phyloP scores from a whole-genome alignment of 148 eudicot species.

The Rhododendron ferrugineum region DNA sequence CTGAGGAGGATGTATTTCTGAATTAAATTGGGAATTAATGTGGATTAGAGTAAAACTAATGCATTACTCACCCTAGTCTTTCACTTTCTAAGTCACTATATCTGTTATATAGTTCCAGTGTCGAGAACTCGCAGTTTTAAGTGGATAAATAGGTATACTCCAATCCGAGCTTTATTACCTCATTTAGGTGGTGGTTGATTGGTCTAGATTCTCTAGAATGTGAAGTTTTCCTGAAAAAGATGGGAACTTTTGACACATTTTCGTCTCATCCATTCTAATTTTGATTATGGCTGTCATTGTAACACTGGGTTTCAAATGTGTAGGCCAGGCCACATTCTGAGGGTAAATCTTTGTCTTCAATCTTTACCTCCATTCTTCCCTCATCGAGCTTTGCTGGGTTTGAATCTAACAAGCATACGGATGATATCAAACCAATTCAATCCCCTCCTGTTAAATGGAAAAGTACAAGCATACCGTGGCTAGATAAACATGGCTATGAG shows the following conservation, averaged over 20 bases:
- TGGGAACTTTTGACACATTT: not conserved
- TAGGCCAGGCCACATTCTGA: constrained; percentile 54
- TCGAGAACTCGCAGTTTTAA: not conserved
- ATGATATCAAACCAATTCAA: constrained; percentile 35
- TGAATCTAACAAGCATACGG: constrained; percentile 21
- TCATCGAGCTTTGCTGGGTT: constrained; percentile 28
- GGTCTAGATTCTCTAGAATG: not conserved
- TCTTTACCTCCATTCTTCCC: constrained; percentile 51
- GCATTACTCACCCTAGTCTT: not conserved
- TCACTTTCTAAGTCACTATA: not conserved
- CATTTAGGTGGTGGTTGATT: constrained; percentile 2
- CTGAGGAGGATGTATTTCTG: not conserved
- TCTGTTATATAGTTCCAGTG: not conserved
- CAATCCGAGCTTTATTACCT: not conserved
- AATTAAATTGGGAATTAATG: not conserved
- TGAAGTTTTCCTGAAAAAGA: not conserved
- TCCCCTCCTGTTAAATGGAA: constrained; percentile 65
- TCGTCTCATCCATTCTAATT: not conserved
- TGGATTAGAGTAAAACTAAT: not conserved
- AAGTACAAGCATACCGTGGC: constrained; percentile 31
- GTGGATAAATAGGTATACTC: not conserved
- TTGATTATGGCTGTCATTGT: constrained; percentile 10
- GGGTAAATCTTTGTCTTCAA: constrained; percentile 48
- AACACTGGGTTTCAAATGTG: constrained; percentile 29
- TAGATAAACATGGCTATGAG: constrained; percentile 28